Conservation (phyloP, 2,329 filamentous ascomycete genomes). For the Sporothrix protearum region DNA sequence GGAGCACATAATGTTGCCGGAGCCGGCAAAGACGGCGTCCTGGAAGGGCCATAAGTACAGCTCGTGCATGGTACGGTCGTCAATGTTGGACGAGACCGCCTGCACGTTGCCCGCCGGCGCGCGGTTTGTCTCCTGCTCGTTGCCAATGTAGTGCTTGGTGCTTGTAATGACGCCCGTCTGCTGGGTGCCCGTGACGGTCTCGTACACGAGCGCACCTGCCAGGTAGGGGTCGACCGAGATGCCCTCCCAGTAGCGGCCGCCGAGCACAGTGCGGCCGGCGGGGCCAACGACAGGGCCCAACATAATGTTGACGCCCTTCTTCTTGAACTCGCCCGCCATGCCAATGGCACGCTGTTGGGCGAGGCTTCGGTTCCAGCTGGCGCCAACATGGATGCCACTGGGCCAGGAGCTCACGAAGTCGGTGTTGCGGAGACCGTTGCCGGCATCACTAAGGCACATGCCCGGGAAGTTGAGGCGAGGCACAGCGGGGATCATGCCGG, state of each 20-base stretch:
- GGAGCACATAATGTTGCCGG: slow-evolving; percentile 55
- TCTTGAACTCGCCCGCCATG: slow-evolving; percentile 72
- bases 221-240: slow-evolving; percentile 60
- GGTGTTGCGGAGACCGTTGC: slow-evolving; percentile 43
- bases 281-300: slow-evolving; percentile 73
- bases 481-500: slow-evolving; percentile 43
- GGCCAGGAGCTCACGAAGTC: slow-evolving; percentile 45
- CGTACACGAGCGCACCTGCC: slow-evolving; percentile 42
- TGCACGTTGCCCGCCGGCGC: slow-evolving; percentile 51
- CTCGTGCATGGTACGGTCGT: slow-evolving; percentile 44
- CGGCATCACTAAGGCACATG: slow-evolving; percentile 46
- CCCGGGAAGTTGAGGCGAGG: slow-evolving; percentile 42
- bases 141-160: slow-evolving; percentile 63
- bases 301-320: slow-evolving; percentile 70
- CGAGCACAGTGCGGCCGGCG: slow-evolving; percentile 56
- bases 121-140: slow-evolving; percentile 45
- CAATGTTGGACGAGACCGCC: slow-evolving; percentile 41
- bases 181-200: slow-evolving; percentile 67
- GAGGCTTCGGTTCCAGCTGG: slow-evolving; percentile 67
- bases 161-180: slow-evolving; percentile 63
- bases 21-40: slow-evolving; percentile 60
- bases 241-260: slow-evolving; percentile 60
- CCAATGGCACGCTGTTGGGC: slow-evolving; percentile 64
- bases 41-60: slow-evolving; percentile 49
- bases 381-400: slow-evolving; percentile 42